Evolutionary conservation across 345 rosid species (phyloP), one percentile per base, ranked within the genome.

Genomic region (Boechera divaricarpa): DNA sequence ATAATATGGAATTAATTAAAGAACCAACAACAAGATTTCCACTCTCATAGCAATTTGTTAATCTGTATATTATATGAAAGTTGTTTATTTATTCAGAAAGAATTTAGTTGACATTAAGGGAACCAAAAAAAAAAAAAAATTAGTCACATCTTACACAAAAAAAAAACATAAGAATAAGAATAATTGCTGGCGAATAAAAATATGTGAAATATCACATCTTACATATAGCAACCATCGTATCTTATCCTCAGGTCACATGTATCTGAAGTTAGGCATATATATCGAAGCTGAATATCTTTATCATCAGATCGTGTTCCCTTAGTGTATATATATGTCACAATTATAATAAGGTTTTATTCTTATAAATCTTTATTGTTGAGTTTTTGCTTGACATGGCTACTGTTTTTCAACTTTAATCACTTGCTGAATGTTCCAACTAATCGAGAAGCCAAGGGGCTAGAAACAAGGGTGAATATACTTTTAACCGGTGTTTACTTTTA

Each of bases 221-320:
- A 52, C 24, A 60, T 76, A 62, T 62, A 61, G 4, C 49, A 76
- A 42, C 62, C 57, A 42, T 62, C 45, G 64, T 69, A 62, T 62
- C 70, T 33, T 42, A 76, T 76, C 75, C 70, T 62, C 21, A 53
- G 4, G 26, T 62, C 70, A 69, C 51, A 76, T 69, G 49, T 69
- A 76, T 52, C 16, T 7, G 29, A 41, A 61, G 10, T 10, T 42
- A 52, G 57, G 53, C 57, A 52, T 61, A 42, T 67, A 52, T 61
- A 42, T 67, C 54, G 32, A 31, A 67, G 26, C 16, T 76, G 21
- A 52, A 35, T 68, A 69, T 70, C 51, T 69, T 61, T 69, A 55
- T 69, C 70, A 42, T 32, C 21, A 53, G 62, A 76, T 69, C 70
- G 5, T 77, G 63, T 70, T 70, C 75, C 75, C 75, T 77, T 62